Conservation (phyloP, 371 early-diverging fungal species). For the Globomyces sp. region DNA sequence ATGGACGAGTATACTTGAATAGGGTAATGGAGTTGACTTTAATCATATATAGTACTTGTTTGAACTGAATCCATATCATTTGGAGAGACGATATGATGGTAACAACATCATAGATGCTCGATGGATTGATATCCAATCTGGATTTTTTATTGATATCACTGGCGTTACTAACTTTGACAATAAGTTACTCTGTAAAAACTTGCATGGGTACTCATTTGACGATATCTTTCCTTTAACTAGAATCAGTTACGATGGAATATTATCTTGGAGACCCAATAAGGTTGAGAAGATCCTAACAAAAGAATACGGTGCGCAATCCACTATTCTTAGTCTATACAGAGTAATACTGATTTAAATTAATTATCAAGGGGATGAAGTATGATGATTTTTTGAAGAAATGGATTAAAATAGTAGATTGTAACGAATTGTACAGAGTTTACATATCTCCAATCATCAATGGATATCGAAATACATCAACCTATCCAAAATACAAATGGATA, state of each 20-base stretch:
- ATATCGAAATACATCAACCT: neutral
- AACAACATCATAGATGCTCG: slow-evolving; percentile 24
- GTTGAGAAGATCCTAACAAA: neutral
- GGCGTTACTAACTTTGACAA: slow-evolving; percentile 7
- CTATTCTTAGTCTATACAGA: no score
- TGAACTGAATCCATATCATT: slow-evolving; percentile 13
- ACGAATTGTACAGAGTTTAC: neutral
- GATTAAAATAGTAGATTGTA: neutral
- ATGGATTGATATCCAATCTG: slow-evolving; percentile 19
- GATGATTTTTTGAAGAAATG: neutral
- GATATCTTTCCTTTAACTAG: slow-evolving; percentile 8
- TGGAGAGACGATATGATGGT: neutral
- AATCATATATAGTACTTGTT: neutral
- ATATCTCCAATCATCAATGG: neutral
- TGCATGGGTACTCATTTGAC: neutral
- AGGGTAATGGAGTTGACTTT: no score
- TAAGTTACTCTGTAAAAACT: neutral
- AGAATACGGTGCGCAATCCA: slow-evolving; percentile 1
- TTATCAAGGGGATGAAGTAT: neutral
- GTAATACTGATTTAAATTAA: no score
- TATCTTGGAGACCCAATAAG: slow-evolving; percentile 15
- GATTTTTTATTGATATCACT: slow-evolving; percentile 22
- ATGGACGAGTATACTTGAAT: neutral
- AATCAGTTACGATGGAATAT: neutral
- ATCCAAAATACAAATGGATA: no score